Percentiles rank a stretch among this genome's conserved stretches.
Conservation (phyloP, 495 filamentous ascomycete species). For the Penicillium dipodomyicola region DNA sequence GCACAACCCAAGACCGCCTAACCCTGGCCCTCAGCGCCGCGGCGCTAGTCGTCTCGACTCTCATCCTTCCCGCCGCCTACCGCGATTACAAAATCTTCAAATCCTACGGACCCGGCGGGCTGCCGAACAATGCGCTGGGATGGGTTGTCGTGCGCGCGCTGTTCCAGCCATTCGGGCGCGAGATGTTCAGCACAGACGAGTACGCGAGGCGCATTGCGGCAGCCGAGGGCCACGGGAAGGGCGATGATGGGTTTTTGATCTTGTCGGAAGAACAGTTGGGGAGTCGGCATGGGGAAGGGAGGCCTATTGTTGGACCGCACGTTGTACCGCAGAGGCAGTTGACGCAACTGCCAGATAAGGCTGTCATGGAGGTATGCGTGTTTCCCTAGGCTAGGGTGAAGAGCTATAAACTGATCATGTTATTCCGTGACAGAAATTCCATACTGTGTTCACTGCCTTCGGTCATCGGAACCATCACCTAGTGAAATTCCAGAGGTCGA, state of each 20-base stretch:
- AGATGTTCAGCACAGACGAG: conserved; percentile 34
- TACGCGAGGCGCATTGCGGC: conserved; percentile 29
- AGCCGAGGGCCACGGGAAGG: conserved; percentile 29
- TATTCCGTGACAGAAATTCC: conserved; percentile 28
- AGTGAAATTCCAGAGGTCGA: conserved; percentile 28
- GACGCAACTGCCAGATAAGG: conserved; percentile 26
- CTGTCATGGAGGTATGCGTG: conserved; percentile 30
- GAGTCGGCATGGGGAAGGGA: conserved; percentile 10
- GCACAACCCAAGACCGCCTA: conserved; percentile 13
- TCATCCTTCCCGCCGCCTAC: conserved; percentile 30
- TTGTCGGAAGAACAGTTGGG: conserved; percentile 19
- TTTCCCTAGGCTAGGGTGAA: not conserved
- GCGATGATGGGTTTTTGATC: conserved; percentile 23
- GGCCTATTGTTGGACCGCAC: conserved; percentile 34
- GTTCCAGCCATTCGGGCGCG: conserved; percentile 29
- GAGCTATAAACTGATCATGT: not conserved
- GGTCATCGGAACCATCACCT: conserved; percentile 33
- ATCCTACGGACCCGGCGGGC: conserved; percentile 36
- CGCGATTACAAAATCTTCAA: conserved; percentile 35
- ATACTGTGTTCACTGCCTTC: conserved; percentile 23
- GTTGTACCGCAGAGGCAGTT: conserved; percentile 38
- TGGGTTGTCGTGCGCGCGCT: conserved; percentile 33
- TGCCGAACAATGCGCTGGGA: conserved; percentile 35
- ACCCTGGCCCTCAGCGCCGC: conserved; percentile 23
- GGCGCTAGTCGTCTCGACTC: conserved; percentile 20